A percentile compares a stretch with the other conserved stretches of the same genome.
Conservation (phyloP, 352 stramenopile species). For the Plasmopara viticola region DNA sequence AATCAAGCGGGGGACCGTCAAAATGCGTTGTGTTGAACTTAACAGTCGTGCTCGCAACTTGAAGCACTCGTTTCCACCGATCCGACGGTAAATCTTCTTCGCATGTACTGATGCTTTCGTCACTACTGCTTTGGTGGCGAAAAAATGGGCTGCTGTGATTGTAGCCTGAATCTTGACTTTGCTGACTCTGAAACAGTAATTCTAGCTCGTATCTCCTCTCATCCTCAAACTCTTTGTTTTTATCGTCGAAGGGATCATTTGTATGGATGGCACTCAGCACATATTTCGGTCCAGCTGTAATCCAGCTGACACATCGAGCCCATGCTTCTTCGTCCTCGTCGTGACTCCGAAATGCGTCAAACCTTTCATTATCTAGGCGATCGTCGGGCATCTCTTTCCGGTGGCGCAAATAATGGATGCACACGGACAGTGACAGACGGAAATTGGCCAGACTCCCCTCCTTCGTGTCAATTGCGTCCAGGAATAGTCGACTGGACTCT, state of each 20-base stretch:
- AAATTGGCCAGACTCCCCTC: slow-evolving; percentile 81
- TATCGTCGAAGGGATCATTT: slow-evolving; percentile 71
- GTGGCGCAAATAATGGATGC: slow-evolving; percentile 82
- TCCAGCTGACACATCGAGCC: slow-evolving; percentile 36
- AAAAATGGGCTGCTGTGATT: slow-evolving; percentile 15
- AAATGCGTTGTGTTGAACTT: slow-evolving; percentile 76
- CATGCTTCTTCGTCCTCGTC: slow-evolving; percentile 65
- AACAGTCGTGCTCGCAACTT: slow-evolving; percentile 56
- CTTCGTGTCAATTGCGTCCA: slow-evolving; percentile 81
- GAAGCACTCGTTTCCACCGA: slow-evolving; percentile 71
- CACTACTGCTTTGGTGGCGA: slow-evolving; percentile 19
- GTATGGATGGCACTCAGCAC: slow-evolving; percentile 42
- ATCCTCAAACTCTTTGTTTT: slow-evolving; percentile 69
- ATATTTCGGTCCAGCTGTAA: slow-evolving; percentile 31
- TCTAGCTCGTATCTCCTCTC: slow-evolving; percentile 58
- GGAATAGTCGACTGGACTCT: slow-evolving; percentile 72
- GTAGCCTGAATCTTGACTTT: slow-evolving; percentile 29
- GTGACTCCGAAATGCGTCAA: slow-evolving; percentile 37
- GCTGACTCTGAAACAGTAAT: slow-evolving; percentile 44
- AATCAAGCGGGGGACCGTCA: slow-evolving; percentile 72
- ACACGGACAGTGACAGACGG: slow-evolving; percentile 71
- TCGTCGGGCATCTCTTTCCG: slow-evolving; percentile 75
- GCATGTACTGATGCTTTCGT: slow-evolving; percentile 23
- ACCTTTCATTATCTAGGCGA: slow-evolving; percentile 48
- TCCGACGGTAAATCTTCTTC: slow-evolving; percentile 21